Conservation (phyloP, 352 stramenopile genomes). For the Pythium aquatile region DNA sequence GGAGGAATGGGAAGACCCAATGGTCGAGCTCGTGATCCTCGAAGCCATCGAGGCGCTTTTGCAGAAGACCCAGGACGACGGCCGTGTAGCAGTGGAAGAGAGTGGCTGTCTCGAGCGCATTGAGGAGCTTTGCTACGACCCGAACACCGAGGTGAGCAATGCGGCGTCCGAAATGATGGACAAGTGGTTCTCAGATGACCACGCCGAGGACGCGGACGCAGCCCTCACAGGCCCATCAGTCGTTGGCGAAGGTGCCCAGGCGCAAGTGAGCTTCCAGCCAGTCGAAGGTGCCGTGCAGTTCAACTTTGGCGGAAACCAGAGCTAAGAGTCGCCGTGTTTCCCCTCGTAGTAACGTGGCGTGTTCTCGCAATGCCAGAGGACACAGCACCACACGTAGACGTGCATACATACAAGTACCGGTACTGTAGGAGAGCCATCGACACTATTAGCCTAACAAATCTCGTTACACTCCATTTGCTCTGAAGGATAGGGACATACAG, state of each 20-base stretch:
- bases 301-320: slow-evolving; percentile 55
- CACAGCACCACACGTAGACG: background rate
- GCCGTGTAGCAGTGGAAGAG: slow-evolving; percentile 70
- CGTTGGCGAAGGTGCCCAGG: slow-evolving; percentile 35
- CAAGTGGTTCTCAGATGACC: slow-evolving; percentile 65
- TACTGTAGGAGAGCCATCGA: background rate
- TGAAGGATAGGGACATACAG: background rate
- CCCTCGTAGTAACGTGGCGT: slow-evolving; percentile 1
- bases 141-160: slow-evolving; percentile 77
- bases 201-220: slow-evolving; percentile 39
- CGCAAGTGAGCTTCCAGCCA: slow-evolving; percentile 68
- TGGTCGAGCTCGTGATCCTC: slow-evolving; percentile 84
- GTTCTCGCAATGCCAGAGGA: background rate
- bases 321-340: slow-evolving; percentile 11
- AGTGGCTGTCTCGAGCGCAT: slow-evolving; percentile 75
- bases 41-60: slow-evolving; percentile 75
- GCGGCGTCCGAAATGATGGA: slow-evolving; percentile 79
- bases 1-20: slow-evolving; percentile 84
- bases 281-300: slow-evolving; percentile 67
- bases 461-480: background rate
- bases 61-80: slow-evolving; percentile 60
- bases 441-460: background rate
- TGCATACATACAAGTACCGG: background rate
- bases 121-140: slow-evolving; percentile 80
- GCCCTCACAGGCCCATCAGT: slow-evolving; percentile 47